A percentile compares a stretch with the other conserved stretches of the same genome.
Evolutionary conservation across 805 yeast species (phyloP).

Genomic region (Candida sphagnicola): DNA sequence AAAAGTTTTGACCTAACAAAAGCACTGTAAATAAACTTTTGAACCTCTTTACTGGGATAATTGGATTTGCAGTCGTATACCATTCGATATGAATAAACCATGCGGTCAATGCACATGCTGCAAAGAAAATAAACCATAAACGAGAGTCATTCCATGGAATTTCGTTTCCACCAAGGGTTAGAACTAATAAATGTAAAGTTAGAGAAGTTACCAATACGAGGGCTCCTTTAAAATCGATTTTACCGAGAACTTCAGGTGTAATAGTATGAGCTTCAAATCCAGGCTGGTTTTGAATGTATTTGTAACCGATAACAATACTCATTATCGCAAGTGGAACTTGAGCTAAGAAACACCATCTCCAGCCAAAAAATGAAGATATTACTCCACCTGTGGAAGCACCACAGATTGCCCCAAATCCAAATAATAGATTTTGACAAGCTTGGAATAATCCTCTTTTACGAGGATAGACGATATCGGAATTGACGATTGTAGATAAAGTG

Average conservation of each 20-base stretch:
- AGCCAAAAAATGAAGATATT: constrained; percentile 50
- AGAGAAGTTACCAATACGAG: constrained; percentile 27
- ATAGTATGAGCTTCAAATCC: constrained; percentile 11
- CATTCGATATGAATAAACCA: constrained; percentile 17
- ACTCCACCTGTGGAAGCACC: constrained; percentile 68
- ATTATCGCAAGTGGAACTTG: constrained; percentile 50
- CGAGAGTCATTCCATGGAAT: constrained; percentile 12
- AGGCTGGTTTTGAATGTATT: constrained; percentile 24
- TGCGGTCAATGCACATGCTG: constrained; percentile 10
- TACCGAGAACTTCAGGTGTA: constrained; percentile 9
- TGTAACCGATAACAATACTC: constrained; percentile 31
- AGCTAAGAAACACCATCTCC: constrained; percentile 59
- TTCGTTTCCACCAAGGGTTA: constrained; percentile 21
- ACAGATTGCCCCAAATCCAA: constrained; percentile 48
- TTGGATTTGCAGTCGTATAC: constrained; percentile 23
- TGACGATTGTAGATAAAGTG: constrained; percentile 34
- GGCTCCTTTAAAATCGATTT: constrained; percentile 34
- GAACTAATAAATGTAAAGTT: constrained; percentile 23
- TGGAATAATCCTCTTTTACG: constrained; percentile 37
- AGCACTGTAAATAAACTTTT: constrained; percentile 18
- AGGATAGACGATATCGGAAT: constrained; percentile 34
- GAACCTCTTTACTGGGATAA: constrained; percentile 27
- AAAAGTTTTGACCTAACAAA: constrained; percentile 23
- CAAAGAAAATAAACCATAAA: constrained; percentile 11
- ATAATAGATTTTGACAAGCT: constrained; percentile 34